Percentiles rank a stretch among this genome's conserved stretches.
Conservation (phyloP, 2,329 filamentous ascomycete genomes). For the Fusarium mexicanum region DNA sequence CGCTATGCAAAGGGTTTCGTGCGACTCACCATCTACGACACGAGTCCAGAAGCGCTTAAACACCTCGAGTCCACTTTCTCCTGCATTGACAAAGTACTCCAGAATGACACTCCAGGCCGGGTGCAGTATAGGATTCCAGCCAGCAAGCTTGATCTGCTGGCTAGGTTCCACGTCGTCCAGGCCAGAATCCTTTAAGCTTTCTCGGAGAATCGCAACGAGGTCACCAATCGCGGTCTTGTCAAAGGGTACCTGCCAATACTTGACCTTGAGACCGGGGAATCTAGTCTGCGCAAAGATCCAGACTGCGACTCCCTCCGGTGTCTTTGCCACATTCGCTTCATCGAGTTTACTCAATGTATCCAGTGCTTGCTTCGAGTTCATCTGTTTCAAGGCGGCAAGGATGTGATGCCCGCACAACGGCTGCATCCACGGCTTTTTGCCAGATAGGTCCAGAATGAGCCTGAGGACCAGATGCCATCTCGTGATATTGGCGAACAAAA, state of each 20-base stretch:
- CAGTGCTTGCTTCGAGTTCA: conserved; percentile 64
- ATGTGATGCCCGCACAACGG: conserved; percentile 39
- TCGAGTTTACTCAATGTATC: conserved; percentile 69
- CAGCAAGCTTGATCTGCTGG: conserved; percentile 69
- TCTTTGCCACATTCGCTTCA: conserved; percentile 75
- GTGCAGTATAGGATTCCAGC: conserved; percentile 82
- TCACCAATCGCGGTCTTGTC: conserved; percentile 72
- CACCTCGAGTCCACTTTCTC: conserved; percentile 51
- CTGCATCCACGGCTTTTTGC: not conserved
- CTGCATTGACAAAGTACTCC: conserved; percentile 57
- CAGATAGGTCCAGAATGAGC: conserved; percentile 71
- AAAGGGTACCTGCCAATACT: conserved; percentile 83
- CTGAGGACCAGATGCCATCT: conserved; percentile 75
- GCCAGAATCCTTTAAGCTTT: conserved; percentile 67
- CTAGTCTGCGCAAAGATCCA: conserved; percentile 78
- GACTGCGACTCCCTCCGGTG: conserved; percentile 87
- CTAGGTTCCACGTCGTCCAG: conserved; percentile 28
- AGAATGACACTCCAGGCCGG: conserved; percentile 89
- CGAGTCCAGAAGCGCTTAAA: conserved; percentile 87
- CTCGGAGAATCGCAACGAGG: conserved; percentile 82
- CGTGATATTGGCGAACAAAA: conserved; percentile 71
- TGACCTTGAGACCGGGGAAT: conserved; percentile 71
- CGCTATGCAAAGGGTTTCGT: too few relatives aligned
- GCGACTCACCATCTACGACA: conserved; percentile 82
- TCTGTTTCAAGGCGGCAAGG: conserved; percentile 51